A percentile compares a stretch with the other conserved stretches of the same genome.
phyloP scores from a whole-genome alignment of 1,139 yeast genomes.

The Taiozyma onychis region DNA sequence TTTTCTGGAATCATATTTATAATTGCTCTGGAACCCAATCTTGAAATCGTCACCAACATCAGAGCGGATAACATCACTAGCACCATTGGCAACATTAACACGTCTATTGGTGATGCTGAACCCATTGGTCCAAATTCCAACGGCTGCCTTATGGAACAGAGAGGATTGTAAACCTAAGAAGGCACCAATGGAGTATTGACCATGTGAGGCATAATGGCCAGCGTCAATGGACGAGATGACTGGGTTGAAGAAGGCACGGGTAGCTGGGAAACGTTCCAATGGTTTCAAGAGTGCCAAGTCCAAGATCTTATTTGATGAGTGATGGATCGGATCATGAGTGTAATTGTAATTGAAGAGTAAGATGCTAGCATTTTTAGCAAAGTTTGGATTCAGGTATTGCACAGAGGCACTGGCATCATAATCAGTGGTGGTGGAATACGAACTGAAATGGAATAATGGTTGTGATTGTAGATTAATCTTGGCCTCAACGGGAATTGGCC shows the following conservation, averaged over 20 bases:
- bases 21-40: conserved; percentile 23
- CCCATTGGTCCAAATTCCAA: conserved; percentile 24
- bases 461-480: conserved; percentile 21
- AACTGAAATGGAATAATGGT: conserved; percentile 19
- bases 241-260: conserved; percentile 25
- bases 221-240: conserved; percentile 23
- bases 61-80: conserved; percentile 20
- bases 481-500: conserved; percentile 25
- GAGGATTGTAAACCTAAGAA: conserved; percentile 20
- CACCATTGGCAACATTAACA: conserved; percentile 20
- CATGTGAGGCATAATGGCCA: conserved; percentile 21
- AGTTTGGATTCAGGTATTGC: conserved; percentile 25
- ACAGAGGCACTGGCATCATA: conserved; percentile 22
- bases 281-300: conserved; percentile 25
- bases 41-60: conserved; percentile 26
- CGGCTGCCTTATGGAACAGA: conserved; percentile 5
- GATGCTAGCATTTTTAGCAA: conserved; percentile 26
- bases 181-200: conserved; percentile 19
- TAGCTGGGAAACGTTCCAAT: conserved; percentile 22
- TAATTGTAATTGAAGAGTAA: conserved; percentile 23
- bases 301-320: conserved; percentile 23
- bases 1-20: conserved; percentile 25
- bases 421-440: conserved; percentile 23
- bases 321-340: conserved; percentile 23
- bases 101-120: conserved; percentile 24